Evolutionary conservation across 2,329 filamentous ascomycete genomes (phyloP).

Genomic region (Ophiostoma sp.): DNA sequence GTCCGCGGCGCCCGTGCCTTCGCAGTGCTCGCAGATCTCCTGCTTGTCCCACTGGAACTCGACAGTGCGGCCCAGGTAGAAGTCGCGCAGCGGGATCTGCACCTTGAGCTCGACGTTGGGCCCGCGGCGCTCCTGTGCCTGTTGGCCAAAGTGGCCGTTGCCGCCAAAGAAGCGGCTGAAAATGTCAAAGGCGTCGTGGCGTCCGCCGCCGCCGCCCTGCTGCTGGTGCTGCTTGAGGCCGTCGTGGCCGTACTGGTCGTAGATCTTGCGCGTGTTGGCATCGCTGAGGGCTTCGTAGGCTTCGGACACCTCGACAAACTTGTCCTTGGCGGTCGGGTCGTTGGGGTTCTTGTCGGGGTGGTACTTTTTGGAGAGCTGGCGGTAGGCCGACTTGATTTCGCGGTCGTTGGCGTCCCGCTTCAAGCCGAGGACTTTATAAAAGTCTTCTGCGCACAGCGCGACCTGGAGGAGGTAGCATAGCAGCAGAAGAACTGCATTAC

Average conservation of each 20-base stretch:
- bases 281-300: conserved; percentile 90
- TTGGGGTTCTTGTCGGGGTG: conserved; percentile 96
- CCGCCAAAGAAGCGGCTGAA: conserved; percentile 97
- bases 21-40: conserved; percentile 87
- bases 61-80: conserved; percentile 83
- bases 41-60: conserved; percentile 92
- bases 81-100: conserved; percentile 73
- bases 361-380: conserved; percentile 86
- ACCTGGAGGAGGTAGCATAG: conserved; percentile 52
- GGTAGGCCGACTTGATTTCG: conserved; percentile 91
- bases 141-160: conserved; percentile 67
- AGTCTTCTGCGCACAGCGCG: conserved; percentile 61
- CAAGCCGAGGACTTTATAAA: conserved; percentile 78
- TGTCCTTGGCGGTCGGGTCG: conserved; percentile 73
- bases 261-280: conserved; percentile 74
- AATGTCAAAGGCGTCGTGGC: conserved; percentile 88
- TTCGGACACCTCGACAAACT: conserved; percentile 90
- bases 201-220: conserved; percentile 51
- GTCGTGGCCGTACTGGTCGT: conserved; percentile 91
- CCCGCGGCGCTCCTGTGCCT: conserved; percentile 68
- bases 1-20: conserved; percentile 78
- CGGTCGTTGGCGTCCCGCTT: conserved; percentile 73
- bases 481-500: conserved; percentile 38
- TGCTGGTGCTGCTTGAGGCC: conserved; percentile 78
- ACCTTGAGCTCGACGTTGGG: conserved; percentile 87